Conservation (phyloP, 768 basidiomycete species). For the Tremella yokohamensis region DNA sequence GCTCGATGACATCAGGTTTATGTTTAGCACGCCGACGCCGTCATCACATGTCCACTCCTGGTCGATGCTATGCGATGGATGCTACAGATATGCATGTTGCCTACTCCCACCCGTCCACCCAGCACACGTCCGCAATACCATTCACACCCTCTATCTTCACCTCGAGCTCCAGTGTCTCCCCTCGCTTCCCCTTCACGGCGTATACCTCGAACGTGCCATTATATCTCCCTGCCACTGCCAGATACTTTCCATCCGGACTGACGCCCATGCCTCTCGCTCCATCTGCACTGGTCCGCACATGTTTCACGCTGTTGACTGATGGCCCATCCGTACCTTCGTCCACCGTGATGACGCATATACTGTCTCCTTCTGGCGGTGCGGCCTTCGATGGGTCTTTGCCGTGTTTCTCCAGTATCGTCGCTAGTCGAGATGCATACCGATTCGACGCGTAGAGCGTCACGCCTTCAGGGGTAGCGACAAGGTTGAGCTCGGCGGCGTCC, state of each 20-base stretch:
- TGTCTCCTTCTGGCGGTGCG: constrained; percentile 34
- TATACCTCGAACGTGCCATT: constrained; percentile 45
- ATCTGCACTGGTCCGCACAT: constrained; percentile 42
- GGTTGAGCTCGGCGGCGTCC: constrained; percentile 41
- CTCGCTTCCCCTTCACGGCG: constrained; percentile 29
- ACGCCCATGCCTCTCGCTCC: constrained; percentile 43
- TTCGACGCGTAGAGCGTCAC: constrained; percentile 45
- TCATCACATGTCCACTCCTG: too few species aligned
- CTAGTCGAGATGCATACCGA: constrained; percentile 11
- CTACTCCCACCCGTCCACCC: constrained; percentile 17
- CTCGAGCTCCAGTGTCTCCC: constrained; percentile 39
- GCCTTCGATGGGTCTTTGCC: constrained; percentile 14
- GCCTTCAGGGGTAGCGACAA: constrained; percentile 28
- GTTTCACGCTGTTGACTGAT: constrained; percentile 30
- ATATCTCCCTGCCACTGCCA: constrained; percentile 44
- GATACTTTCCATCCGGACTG: constrained; percentile 44
- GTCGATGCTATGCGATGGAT: too few species aligned
- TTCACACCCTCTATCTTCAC: constrained; percentile 39
- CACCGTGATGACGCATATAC: constrained; percentile 45
- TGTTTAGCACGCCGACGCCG: too few species aligned
- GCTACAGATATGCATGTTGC: too few species aligned
- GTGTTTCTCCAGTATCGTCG: constrained; percentile 34
- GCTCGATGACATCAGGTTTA: too few species aligned
- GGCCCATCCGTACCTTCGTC: constrained; percentile 20
- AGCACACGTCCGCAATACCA: constrained; percentile 32